Conservation (phyloP, 163 green algal genomes). For the Scenedesmus sp. region DNA sequence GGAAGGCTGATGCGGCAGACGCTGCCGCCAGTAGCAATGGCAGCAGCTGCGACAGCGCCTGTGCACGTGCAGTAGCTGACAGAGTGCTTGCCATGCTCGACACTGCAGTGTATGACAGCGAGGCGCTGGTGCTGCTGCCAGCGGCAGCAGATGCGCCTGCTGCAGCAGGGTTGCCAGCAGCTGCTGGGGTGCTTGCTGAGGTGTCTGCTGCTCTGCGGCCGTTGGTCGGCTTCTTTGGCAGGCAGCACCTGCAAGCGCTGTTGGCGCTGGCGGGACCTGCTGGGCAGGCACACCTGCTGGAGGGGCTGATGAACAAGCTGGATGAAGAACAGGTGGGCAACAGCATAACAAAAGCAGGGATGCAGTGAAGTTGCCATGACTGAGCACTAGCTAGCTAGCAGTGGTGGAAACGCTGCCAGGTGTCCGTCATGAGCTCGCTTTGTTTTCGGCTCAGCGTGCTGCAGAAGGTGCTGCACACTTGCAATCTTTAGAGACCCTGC, state of each 20-base stretch:
- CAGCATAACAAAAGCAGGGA: neutral
- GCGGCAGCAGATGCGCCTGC: neutral
- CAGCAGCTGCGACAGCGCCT: neutral
- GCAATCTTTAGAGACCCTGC: neutral
- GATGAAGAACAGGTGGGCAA: constrained; percentile 43
- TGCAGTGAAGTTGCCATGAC: neutral
- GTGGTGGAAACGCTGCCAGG: neutral
- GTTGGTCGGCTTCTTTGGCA: constrained; percentile 33
- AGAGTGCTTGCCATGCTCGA: constrained; percentile 15
- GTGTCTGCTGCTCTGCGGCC: constrained; percentile 33
- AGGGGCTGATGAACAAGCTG: constrained; percentile 10
- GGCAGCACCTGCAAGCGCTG: constrained; percentile 44
- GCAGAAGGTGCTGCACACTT: neutral
- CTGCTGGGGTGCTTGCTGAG: constrained; percentile 23
- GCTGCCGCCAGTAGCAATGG: neutral
- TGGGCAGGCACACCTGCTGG: constrained; percentile 23
- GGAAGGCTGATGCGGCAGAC: constrained; percentile 2
- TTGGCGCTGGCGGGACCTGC: neutral
- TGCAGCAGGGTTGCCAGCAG: neutral
- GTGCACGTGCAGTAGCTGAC: neutral
- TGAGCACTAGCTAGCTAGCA: neutral
- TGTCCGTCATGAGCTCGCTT: neutral
- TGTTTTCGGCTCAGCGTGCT: neutral
- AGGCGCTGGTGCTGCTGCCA: constrained; percentile 35
- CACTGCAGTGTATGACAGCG: constrained; percentile 42